Evolutionary conservation across 441 rosid species (phyloP), one percentile per base, ranked within the genome.

Genomic region (Isatis lusitanica): DNA sequence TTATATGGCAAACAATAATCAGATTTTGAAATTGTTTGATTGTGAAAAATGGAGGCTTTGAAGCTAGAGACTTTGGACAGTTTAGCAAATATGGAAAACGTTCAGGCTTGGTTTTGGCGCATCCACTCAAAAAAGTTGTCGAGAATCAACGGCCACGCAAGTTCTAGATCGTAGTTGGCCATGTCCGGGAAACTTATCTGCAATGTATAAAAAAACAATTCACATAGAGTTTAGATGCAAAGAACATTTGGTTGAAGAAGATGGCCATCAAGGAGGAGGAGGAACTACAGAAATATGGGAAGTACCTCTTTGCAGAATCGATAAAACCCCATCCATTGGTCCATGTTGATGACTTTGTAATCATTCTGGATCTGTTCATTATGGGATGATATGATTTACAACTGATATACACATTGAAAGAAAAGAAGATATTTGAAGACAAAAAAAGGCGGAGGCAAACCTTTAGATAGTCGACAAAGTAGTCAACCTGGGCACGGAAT

Each of bases 61-160:
- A 82, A 84, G 86, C 76, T 66, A 21, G 79, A 58, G 70, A 74
- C 67, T 31, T 31, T 56, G 73, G 51, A 24, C 21, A 66, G 57
- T 78, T 26, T 53, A 58, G 63, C 15, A 70, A 42, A 79, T 63
- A 59, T 44, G 57, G 52, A 9, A 21, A 59, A 36, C 56, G 56
- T 71, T 80, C 68, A 92, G 38, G 83, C 69, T 78, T 83, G 87
- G 76, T 88, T 87, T n/a, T 73, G 92, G 68, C 85, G 87, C 85
- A 85, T 84, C 91, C 91, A 87, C 52, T 87, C 91, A 42, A 83
- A 87, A 79, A 87, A 87, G 69, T 85, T 87, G 87, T 87, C 89
- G 69, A 87, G 83, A 73, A 87, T 59, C 85, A 83, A 75, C 2
- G 91, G 91, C 91, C 91, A 87, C 5, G 89, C 85, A 5, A 81